Evolutionary conservation across 2,329 filamentous ascomycete genomes (phyloP).

Genomic region (Corinectria fuckeliana): DNA sequence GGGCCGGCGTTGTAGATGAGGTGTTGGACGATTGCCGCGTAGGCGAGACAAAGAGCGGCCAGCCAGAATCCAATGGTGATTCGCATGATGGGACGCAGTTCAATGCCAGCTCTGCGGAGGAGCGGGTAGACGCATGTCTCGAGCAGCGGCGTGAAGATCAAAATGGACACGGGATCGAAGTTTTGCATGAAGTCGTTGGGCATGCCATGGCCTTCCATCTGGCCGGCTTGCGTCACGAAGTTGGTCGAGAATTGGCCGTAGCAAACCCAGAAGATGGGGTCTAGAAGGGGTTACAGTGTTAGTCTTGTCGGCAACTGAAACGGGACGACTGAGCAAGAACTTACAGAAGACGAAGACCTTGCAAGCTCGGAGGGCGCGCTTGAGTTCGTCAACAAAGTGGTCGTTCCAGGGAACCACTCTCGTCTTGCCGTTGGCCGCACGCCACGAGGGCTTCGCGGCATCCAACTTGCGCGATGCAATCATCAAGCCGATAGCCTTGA

Average conservation of each 20-base stretch:
- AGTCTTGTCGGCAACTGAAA: neutral
- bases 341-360: slow-evolving; percentile 69
- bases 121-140: slow-evolving; percentile 68
- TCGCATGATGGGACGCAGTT: slow-evolving; percentile 69
- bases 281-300: slow-evolving; percentile 22
- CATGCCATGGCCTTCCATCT: slow-evolving; percentile 67
- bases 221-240: slow-evolving; percentile 66
- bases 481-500: slow-evolving; percentile 55
- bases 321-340: neutral
- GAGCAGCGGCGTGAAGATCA: slow-evolving; percentile 70
- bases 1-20: slow-evolving; percentile 62
- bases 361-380: slow-evolving; percentile 70
- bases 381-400: slow-evolving; percentile 74
- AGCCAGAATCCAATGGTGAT: slow-evolving; percentile 70
- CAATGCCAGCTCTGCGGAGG: slow-evolving; percentile 62
- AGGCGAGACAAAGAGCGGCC: slow-evolving; percentile 60
- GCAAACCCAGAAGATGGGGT: slow-evolving; percentile 71
- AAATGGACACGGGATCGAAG: slow-evolving; percentile 69
- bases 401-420: slow-evolving; percentile 66
- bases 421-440: slow-evolving; percentile 56
- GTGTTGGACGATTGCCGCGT: slow-evolving; percentile 65
- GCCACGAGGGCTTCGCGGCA: slow-evolving; percentile 71
- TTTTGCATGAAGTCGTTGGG: slow-evolving; percentile 76
- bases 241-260: slow-evolving; percentile 74
- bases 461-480: slow-evolving; percentile 54